Evolutionary conservation across 2,329 filamentous ascomycete genomes (phyloP).

Genomic region (Apiospora rasikravindrae): DNA sequence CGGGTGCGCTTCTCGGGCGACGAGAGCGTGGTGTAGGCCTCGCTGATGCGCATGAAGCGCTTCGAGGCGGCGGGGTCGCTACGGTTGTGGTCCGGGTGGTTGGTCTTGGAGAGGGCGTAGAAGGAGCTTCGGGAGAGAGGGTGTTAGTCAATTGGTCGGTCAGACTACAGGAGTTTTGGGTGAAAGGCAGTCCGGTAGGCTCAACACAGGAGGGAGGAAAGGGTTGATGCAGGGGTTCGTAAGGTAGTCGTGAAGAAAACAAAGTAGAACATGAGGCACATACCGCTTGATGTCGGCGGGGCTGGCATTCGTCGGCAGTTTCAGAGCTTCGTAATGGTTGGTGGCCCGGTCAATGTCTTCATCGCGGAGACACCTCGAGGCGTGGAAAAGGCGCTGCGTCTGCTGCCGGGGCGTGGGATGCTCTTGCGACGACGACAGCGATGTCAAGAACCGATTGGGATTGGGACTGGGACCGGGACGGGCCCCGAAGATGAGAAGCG

Average conservation of each 20-base stretch:
- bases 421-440: background rate
- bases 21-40: constrained; percentile 81
- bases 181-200: no score
- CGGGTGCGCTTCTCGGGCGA: constrained; percentile 73
- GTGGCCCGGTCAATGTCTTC: constrained; percentile 32
- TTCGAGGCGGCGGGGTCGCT: constrained; percentile 72
- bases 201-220: constrained; percentile 8
- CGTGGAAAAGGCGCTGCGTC: background rate
- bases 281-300: constrained; percentile 84
- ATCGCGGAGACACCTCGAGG: constrained; percentile 22
- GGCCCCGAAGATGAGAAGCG: background rate
- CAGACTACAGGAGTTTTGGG: background rate
- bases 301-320: constrained; percentile 72
- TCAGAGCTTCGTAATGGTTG: constrained; percentile 84
- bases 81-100: constrained; percentile 92
- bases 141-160: background rate
- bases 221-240: background rate
- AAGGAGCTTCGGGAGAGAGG: constrained; percentile 62
- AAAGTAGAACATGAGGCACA: constrained; percentile 5
- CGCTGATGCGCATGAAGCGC: constrained; percentile 82
- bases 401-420: background rate
- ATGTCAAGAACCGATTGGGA: background rate
- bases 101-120: constrained; percentile 86
- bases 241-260: background rate
- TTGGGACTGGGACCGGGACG: background rate